These are phyloP conservation scores for Calonectria pseudoreteaudii DNA, from an alignment of 2,329 filamentous ascomycete genomes.

Conservation along the genomic window DNA sequence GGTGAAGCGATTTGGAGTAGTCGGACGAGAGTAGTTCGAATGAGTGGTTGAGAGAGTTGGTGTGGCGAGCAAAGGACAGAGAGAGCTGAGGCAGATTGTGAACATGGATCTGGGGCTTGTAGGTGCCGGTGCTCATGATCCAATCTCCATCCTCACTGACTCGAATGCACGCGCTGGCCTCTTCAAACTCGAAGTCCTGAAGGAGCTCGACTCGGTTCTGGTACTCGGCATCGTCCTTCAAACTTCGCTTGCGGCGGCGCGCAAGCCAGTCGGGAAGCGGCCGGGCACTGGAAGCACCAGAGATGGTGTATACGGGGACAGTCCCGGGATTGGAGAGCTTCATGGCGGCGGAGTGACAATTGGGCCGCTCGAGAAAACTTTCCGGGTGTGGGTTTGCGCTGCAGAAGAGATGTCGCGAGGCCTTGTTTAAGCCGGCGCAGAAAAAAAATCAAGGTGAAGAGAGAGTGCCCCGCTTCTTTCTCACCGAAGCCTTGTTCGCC, in stretches of 20 bases:
- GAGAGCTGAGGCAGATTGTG: constrained; percentile 94
- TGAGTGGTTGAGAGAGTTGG: constrained; percentile 89
- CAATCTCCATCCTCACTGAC: constrained; percentile 96
- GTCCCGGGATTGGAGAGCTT: constrained; percentile 85
- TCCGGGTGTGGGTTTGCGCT: constrained; percentile 32
- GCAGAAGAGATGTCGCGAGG: constrained; percentile 23
- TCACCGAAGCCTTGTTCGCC: constrained; percentile 33
- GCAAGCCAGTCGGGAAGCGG: constrained; percentile 96
- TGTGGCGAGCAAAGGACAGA: constrained; percentile 93
- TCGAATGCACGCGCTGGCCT: constrained; percentile 90
- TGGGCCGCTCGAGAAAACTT: constrained; percentile 29
- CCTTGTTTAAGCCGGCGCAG: constrained; percentile 9
- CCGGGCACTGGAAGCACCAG: constrained; percentile 87
- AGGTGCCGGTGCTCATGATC: constrained; percentile 92
- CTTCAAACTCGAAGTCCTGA: constrained; percentile 98
- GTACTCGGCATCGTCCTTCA: constrained; percentile 94
- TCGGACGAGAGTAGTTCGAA: constrained; percentile 90
- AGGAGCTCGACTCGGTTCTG: constrained; percentile 93
- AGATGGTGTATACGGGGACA: constrained; percentile 94
- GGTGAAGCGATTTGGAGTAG: constrained; percentile 93
- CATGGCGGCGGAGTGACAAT: constrained; percentile 60
- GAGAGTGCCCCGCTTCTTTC: constrained; percentile 41
- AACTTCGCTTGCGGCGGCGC: constrained; percentile 85
- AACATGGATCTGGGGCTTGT: constrained; percentile 81
- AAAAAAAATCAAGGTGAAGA: constrained; percentile 48